These are phyloP conservation scores for Echria macrotheca DNA, from an alignment of 495 filamentous ascomycete species.

Conservation along the genomic window DNA sequence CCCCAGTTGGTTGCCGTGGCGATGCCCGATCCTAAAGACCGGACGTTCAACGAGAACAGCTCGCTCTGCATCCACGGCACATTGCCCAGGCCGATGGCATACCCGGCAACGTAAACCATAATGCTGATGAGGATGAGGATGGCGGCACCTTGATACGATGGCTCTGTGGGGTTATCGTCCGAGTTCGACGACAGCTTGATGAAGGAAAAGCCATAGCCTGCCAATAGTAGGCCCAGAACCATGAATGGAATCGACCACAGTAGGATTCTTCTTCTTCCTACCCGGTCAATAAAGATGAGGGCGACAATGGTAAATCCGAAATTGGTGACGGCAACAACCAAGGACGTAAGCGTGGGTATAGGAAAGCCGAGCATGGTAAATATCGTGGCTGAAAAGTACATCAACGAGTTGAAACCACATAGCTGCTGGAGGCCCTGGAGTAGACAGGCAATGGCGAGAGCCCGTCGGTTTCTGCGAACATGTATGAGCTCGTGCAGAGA, in stretches of 20 bases:
- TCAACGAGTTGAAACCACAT: conserved; percentile 87
- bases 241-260: conserved; percentile 83
- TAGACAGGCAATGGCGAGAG: conserved; percentile 76
- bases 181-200: conserved; percentile 41
- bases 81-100: conserved; percentile 83
- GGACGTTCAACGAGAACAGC: conserved; percentile 78
- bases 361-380: conserved; percentile 75
- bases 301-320: conserved; percentile 74
- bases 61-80: conserved; percentile 94
- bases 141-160: conserved; percentile 32
- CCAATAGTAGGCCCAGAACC: conserved; percentile 62
- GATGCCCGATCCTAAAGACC: conserved; percentile 73
- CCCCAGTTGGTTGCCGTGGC: conserved; percentile 87
- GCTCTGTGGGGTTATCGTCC: conserved; percentile 3
- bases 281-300: conserved; percentile 69
- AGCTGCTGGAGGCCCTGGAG: conserved; percentile 86
- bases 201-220: conserved; percentile 61
- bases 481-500: conserved; percentile 52
- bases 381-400: conserved; percentile 94
- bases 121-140: conserved; percentile 62
- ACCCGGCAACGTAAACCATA: conserved; percentile 77
- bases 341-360: conserved; percentile 73
- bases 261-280: conserved; percentile 76
- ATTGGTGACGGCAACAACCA: conserved; percentile 79
- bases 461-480: conserved; percentile 64